These are phyloP conservation scores for Clitoria ternatea DNA, from an alignment of 306 rosid genomes.

Conservation along the genomic window DNA sequence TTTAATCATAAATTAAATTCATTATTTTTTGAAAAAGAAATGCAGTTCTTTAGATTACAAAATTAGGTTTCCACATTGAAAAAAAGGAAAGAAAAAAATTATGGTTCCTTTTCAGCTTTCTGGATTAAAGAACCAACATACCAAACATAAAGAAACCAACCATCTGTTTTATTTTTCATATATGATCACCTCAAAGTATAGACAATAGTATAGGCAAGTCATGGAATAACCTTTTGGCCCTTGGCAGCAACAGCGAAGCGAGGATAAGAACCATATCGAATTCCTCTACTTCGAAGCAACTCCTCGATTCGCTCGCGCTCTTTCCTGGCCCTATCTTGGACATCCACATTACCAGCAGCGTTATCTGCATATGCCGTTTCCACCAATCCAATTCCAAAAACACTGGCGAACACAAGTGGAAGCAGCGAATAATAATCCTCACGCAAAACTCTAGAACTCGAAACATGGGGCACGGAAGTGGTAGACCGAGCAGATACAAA, in stretches of 20 bases:
- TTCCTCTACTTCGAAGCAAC: constrained; percentile 50
- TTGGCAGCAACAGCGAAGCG: constrained; percentile 59
- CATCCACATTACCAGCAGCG: constrained; percentile 46
- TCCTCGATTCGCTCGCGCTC: constrained; percentile 54
- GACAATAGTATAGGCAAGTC: neutral
- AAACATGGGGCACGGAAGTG: constrained; percentile 31
- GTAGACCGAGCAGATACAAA: constrained; percentile 5
- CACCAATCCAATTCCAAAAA: constrained; percentile 50
- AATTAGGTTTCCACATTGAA: neutral
- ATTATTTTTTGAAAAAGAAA: too few species aligned
- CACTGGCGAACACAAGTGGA: constrained; percentile 48
- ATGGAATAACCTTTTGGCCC: constrained; percentile 66
- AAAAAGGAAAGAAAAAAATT: neutral
- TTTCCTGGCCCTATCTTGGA: constrained; percentile 56
- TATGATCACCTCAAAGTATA: neutral
- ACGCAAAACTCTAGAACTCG: constrained; percentile 11
- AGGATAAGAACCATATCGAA: constrained; percentile 57
- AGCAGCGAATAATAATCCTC: constrained; percentile 22
- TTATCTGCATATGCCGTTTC: constrained; percentile 50
- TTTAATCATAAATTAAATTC: too few species aligned
- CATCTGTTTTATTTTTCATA: neutral
- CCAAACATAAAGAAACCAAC: neutral
- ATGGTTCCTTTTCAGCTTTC: too few species aligned
- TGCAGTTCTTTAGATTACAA: too few species aligned
- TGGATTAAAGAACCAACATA: neutral